Evolutionary conservation across 2,329 filamentous ascomycete species (phyloP), one percentile per base, ranked within the genome.

Genomic region (Penicillium frequentans): DNA sequence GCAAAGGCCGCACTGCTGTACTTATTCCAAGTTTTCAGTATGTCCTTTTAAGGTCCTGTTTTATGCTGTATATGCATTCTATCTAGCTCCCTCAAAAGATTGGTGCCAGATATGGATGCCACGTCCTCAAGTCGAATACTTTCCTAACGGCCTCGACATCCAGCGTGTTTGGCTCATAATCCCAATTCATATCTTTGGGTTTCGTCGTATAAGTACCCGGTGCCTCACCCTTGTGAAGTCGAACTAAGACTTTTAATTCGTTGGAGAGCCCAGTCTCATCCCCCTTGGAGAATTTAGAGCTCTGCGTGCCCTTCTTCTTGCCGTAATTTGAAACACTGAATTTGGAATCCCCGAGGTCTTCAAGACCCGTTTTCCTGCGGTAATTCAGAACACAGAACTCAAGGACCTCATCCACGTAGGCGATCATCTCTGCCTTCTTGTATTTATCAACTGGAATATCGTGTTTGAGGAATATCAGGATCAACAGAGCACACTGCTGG

Each of bases 401-500:
- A 16, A 58, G 29, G 8, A 45, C 29, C 4, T 53, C 52, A 48
- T 58, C 49, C 9, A 54, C 49, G 23, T 27, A 50, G 31, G 42
- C 43, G 2, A 29, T 37, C 33, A 52, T 46, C 24, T 27, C 24
- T 4, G 39, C 43, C 14, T 29, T n/a, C 16, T 51, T 19, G 27
- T 43, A 43, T 10, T 3, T 3, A 3, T 54, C 33, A n/a, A 23
- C n/a, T 31, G 13, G 27, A 9, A 9, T 16, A 19, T 21, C 35
- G 4, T 14, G 39, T n/a, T 26, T 26, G n/a, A 60, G 33, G 23
- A 37, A 54, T 3, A 48, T 26, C 23, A 56, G 52, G 9, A 60
- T 54, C 27, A 58, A 50, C 5, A 56, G 45, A 35, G 43, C 33
- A 23, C 52, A 51, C 31, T 48, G 52, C 10, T 49, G 46, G n/a